A percentile compares a stretch with the other conserved stretches of the same genome.
phyloP scores from a whole-genome alignment of 495 filamentous ascomycete species.

The Penicillium desertorum region DNA sequence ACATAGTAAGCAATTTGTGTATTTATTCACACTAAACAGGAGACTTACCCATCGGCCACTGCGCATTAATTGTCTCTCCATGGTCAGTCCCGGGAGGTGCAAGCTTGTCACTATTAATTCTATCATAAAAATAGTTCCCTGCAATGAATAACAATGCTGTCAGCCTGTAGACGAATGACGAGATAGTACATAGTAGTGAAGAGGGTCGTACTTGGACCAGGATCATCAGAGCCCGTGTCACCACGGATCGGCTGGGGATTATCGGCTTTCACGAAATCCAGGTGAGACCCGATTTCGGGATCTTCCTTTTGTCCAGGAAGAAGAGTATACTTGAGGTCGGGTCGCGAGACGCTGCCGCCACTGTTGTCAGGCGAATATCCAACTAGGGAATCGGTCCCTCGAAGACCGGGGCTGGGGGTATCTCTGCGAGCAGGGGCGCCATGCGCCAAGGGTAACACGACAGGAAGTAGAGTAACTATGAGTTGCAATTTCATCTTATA shows the following conservation, averaged over 20 bases:
- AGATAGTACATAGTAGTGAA: neutral
- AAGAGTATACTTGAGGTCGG: slow-evolving; percentile 43
- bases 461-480: slow-evolving; percentile 12
- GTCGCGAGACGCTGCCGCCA: slow-evolving; percentile 29
- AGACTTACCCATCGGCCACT: slow-evolving; percentile 66
- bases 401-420: slow-evolving; percentile 30
- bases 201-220: slow-evolving; percentile 54
- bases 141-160: neutral
- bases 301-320: slow-evolving; percentile 58
- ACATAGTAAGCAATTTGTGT: neutral
- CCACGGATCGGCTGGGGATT: slow-evolving; percentile 73
- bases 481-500: slow-evolving; percentile 17
- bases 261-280: slow-evolving; percentile 60
- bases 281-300: slow-evolving; percentile 56
- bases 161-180: neutral
- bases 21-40: no score
- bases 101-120: slow-evolving; percentile 62
- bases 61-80: slow-evolving; percentile 62
- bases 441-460: slow-evolving; percentile 8
- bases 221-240: slow-evolving; percentile 54
- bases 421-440: slow-evolving; percentile 25
- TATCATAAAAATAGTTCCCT: slow-evolving; percentile 60
- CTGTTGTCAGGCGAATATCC: slow-evolving; percentile 42
- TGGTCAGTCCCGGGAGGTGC: slow-evolving; percentile 66
- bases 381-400: slow-evolving; percentile 34